These are phyloP conservation scores for Phytophthora aleatoria DNA, from an alignment of 352 stramenopile species.

Conservation along the genomic window DNA sequence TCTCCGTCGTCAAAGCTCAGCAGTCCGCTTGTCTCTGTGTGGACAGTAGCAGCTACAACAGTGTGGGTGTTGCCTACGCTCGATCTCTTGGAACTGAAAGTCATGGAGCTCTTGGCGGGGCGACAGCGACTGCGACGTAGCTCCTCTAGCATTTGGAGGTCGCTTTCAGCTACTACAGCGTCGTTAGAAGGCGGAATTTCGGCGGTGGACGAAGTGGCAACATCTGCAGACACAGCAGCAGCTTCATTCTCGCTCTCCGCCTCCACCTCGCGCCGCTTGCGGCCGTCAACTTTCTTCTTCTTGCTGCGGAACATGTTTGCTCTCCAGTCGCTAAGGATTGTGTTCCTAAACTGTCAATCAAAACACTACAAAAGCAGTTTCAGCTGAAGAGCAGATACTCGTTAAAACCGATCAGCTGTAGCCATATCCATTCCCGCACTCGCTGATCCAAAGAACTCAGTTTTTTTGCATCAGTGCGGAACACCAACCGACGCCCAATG, in stretches of 20 bases:
- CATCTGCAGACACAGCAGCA: not conserved
- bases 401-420: not conserved
- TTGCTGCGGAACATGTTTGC: conserved; percentile 49
- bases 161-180: conserved; percentile 19
- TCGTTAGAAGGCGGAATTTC: conserved; percentile 9
- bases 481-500: conserved; percentile 18
- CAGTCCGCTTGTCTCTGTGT: conserved; percentile 18
- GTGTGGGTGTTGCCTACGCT: not conserved
- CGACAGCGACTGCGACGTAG: conserved; percentile 45
- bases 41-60: not conserved
- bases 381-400: not conserved
- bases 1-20: conserved; percentile 66
- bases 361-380: not conserved
- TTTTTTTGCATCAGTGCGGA: not conserved
- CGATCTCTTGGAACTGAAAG: conserved; percentile 44
- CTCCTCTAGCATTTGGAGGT: conserved; percentile 33
- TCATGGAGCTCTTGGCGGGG: conserved; percentile 37
- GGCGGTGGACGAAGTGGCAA: not conserved
- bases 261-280: conserved; percentile 44
- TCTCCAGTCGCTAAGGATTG: conserved; percentile 1
- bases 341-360: not conserved
- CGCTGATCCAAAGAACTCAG: conserved; percentile 11
- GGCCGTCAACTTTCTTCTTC: conserved; percentile 41
- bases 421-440: conserved; percentile 10
- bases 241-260: conserved; percentile 5